These are phyloP conservation scores for Chloris gayana DNA, from an alignment of 176 grass and related monocot genomes.

Conservation along the genomic window DNA sequence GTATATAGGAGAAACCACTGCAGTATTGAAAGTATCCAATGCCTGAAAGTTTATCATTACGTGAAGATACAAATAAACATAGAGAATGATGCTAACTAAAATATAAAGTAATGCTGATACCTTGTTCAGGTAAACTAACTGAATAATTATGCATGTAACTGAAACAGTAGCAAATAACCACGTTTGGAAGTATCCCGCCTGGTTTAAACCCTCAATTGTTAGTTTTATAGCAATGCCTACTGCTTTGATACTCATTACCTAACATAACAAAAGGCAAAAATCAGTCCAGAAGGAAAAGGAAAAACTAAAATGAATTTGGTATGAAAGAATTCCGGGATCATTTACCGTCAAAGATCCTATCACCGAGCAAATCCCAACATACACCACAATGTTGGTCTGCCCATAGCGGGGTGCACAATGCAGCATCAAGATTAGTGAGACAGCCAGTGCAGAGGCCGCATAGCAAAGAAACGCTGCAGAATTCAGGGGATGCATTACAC, in stretches of 20 bases:
- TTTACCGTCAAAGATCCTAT: constrained; percentile 97
- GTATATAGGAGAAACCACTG: constrained; percentile 94
- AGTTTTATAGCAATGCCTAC: constrained; percentile 95
- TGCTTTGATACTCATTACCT: constrained; percentile 99
- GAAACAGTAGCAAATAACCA: constrained; percentile 92
- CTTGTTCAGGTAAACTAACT: constrained; percentile 98
- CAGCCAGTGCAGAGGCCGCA: constrained; percentile 52
- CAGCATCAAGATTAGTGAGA: constrained; percentile 82
- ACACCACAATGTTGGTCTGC: constrained; percentile 88
- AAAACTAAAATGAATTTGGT: constrained; percentile 17
- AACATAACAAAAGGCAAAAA: constrained; percentile 28
- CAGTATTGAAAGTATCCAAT: constrained; percentile 94
- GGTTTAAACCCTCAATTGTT: constrained; percentile 81
- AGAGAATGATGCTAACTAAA: not conserved
- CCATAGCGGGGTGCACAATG: constrained; percentile 86
- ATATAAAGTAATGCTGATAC: constrained; percentile 27
- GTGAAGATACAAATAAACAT: not conserved
- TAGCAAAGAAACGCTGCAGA: constrained; percentile 85
- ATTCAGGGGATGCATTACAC: not conserved
- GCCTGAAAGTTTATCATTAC: constrained; percentile 54
- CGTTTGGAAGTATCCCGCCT: constrained; percentile 88
- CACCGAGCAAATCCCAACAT: constrained; percentile 88
- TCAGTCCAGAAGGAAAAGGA: not conserved
- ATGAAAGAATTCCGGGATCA: constrained; percentile 18
- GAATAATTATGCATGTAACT: constrained; percentile 71